Base-by-base conservation (phyloP, 108 stramenopile species). In the Schizochytrium sp. region DNA sequence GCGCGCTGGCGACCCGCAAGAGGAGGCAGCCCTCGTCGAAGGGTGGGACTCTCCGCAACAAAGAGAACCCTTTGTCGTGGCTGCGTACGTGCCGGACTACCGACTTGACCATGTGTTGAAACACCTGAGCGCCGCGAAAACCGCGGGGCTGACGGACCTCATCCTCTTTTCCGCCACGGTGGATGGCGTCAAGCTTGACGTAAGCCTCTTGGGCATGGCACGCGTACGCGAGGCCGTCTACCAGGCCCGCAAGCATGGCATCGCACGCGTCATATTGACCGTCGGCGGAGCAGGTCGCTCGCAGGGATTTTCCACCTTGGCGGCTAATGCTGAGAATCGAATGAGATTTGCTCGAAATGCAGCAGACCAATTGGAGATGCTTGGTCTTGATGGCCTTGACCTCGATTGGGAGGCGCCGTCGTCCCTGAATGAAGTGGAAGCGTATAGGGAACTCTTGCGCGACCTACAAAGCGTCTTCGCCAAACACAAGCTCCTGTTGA, bases 221-320 rank as follows among this genome's bases (percentile, higher is more conserved):
- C 48, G 51, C 51, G 14, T 83, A 28, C 48, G 48, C 45, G 76
- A 83, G n/a, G 45, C 51, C 51, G 28, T 83, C 23, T 21, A 16
- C 23, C 45, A 83, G 51, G 76, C 76, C 12, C 45, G 51, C 19
- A 83, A 12, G 4, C 48, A 47, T 47, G 48, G 51, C 51, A 23
- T 83, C 25, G 14, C 12, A 45, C 45, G 51, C 76, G n/a, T 83
- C 12, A 6, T 83, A 23, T 23, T 83, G 6, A 53, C 76, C n/a
- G 76, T 83, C 2, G 76, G 76, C 51, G 76, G 76, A 6, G 76
- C 48, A 53, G 76, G 76, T 4, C 76, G 76, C 76, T 83, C 76
- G 28, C 23, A 47, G 19, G 76, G 76, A 3, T 83, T 83, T 53
- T 0, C 76, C 1, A 12, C 19, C 23, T 18, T 53, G 12, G 76